Percentiles rank a stretch among this genome's conserved stretches.
These are phyloP conservation scores for Pistacia integerrima DNA, from an alignment of 345 rosid species.

Conservation along the genomic window DNA sequence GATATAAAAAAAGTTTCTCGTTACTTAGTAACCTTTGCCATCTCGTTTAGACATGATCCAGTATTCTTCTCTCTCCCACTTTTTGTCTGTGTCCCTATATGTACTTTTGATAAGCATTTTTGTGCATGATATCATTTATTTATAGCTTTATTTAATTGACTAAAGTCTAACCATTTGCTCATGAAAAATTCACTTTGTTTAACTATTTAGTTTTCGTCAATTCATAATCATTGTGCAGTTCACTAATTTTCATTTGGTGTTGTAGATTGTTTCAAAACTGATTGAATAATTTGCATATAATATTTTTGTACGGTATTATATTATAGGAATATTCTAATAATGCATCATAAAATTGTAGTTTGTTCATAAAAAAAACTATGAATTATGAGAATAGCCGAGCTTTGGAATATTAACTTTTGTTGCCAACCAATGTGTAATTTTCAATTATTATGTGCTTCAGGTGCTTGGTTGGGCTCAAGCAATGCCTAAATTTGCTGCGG, in stretches of 20 bases:
- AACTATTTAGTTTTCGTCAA: neutral
- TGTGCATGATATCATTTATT: neutral
- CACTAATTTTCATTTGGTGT: neutral
- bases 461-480: constrained; percentile 99
- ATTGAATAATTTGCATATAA: neutral
- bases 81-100: too few relatives aligned
- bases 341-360: neutral
- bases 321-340: neutral
- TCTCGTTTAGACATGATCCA: neutral
- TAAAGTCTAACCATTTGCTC: neutral
- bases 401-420: neutral
- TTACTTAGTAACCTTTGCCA: neutral
- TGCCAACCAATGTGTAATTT: neutral
- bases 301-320: neutral
- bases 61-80: neutral
- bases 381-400: neutral
- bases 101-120: too few relatives aligned
- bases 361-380: neutral
- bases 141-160: neutral
- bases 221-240: neutral
- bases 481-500: constrained; percentile 96
- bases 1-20: neutral
- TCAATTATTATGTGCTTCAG: constrained; percentile 38
- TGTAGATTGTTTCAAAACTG: neutral
- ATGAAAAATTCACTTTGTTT: neutral